Base-by-base conservation (phyloP, 2,329 filamentous ascomycete species). In the Calcarisporium arbuscula region DNA sequence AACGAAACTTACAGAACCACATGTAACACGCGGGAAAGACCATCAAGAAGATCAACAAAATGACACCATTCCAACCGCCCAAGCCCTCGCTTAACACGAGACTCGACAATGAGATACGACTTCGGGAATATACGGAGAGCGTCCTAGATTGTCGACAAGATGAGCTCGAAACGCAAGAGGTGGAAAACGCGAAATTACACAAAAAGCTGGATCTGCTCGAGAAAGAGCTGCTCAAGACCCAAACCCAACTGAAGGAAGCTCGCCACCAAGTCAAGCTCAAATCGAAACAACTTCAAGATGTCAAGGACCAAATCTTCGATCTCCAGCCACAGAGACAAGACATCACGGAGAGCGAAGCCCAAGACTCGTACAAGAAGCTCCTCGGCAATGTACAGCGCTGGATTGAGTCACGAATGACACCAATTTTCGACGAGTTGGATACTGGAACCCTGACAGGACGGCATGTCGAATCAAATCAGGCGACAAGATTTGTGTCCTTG, bases 61-160 rank as follows among this genome's bases (percentile, higher is more conserved):
- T n/a, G n/a, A n/a, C n/a, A n/a, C n/a, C n/a, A n/a, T n/a, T n/a
- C n/a, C n/a, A n/a, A n/a, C n/a, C n/a, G n/a, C n/a, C n/a, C n/a
- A n/a, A n/a, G n/a, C n/a, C n/a, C n/a, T n/a, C n/a, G 8, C 43
- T 54, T 19, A 46, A 57, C 30, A 38, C 44, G 14, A 51, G 46
- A 32, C 40, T 61, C 19, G 44, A 45, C 14, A 49, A 57, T 31
- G 56, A 61, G 34, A 46, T 49, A 26, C 46, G 49, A 34, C 41
- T 61, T n/a, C 54, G 57, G 26, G 49, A 43, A 17, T 61, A 56
- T 40, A 59, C 58, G 5, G 57, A 61, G 32, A 45, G 50, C 9
- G 58, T 61, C n/a, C 34, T 61, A 27, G 58, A 61, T 32, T 52
- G 47, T 15, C 53, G 58, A 32, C 58, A 61, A 17, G 45, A 48